Percentiles rank a stretch among this genome's conserved stretches.
phyloP scores from a whole-genome alignment of 148 eudicot species.

The Vaccinium darrowii region DNA sequence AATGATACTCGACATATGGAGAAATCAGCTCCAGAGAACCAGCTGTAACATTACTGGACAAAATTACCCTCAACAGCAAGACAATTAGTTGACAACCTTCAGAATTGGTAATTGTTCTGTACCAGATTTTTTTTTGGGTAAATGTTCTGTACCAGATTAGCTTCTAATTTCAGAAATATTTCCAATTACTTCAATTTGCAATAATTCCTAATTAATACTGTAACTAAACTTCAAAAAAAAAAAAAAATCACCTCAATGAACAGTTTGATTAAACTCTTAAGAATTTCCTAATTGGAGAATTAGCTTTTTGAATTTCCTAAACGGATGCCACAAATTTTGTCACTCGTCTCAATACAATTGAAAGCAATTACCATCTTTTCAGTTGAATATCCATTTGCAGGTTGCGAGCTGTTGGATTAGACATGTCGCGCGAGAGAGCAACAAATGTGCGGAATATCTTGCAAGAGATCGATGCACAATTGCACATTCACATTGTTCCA shows the following conservation, averaged over 20 bases:
- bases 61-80: background rate
- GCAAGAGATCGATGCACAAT: too few species aligned
- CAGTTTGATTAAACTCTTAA: background rate
- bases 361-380: too few species aligned
- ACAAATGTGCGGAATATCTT: too few species aligned
- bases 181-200: background rate
- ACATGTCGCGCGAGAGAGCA: too few species aligned
- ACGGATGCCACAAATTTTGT: too few species aligned
- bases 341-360: too few species aligned
- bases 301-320: too few species aligned
- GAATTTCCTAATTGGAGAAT: background rate
- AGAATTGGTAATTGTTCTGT: background rate
- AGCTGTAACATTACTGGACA: background rate
- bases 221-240: background rate
- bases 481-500: too few species aligned
- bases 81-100: too few species aligned
- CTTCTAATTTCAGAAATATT: background rate
- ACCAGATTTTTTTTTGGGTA: background rate
- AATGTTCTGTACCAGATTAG: background rate
- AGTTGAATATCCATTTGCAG: too few species aligned
- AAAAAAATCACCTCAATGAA: background rate
- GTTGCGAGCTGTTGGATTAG: too few species aligned
- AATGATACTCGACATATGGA: background rate
- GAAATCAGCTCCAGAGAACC: background rate
- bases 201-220: background rate